Evolutionary conservation across 2,329 filamentous ascomycete genomes (phyloP).

Genomic region (Mollisiaceae sp.): DNA sequence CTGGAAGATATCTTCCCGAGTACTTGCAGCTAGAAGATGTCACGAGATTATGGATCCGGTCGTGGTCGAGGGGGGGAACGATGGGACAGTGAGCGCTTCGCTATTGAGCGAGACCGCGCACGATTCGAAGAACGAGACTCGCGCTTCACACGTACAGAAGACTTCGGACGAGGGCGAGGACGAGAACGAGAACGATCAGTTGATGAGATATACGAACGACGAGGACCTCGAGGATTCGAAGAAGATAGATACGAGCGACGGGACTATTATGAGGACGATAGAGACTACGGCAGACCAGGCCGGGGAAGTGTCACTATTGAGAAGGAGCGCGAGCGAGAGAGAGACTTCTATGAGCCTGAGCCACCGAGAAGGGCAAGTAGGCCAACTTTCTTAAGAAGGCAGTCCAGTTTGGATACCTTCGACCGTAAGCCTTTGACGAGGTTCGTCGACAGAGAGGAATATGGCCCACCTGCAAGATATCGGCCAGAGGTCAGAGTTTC

Average conservation of each 20-base stretch:
- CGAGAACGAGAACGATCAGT: slow-evolving; percentile 51
- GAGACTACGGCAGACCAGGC: slow-evolving; percentile 39
- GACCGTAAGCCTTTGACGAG: slow-evolving; percentile 72
- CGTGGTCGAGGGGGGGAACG: slow-evolving; percentile 41
- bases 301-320: slow-evolving; percentile 41
- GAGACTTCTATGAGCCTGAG: slow-evolving; percentile 35
- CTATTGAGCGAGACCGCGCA: slow-evolving; percentile 51
- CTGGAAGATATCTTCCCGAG: not conserved
- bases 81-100: slow-evolving; percentile 63
- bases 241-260: slow-evolving; percentile 45
- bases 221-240: slow-evolving; percentile 41
- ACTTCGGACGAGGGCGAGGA: slow-evolving; percentile 48
- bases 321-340: slow-evolving; percentile 37
- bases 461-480: slow-evolving; percentile 63
- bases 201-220: slow-evolving; percentile 56
- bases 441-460: slow-evolving; percentile 58
- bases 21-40: not conserved
- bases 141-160: slow-evolving; percentile 44
- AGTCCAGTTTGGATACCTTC: slow-evolving; percentile 90
- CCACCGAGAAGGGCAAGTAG: slow-evolving; percentile 50
- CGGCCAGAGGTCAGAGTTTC: slow-evolving; percentile 47
- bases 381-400: slow-evolving; percentile 75
- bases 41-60: slow-evolving; percentile 20
- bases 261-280: slow-evolving; percentile 53
- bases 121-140: slow-evolving; percentile 58